phyloP scores from a whole-genome alignment of 139 green algal species.

The Zygnema cylindricum region DNA sequence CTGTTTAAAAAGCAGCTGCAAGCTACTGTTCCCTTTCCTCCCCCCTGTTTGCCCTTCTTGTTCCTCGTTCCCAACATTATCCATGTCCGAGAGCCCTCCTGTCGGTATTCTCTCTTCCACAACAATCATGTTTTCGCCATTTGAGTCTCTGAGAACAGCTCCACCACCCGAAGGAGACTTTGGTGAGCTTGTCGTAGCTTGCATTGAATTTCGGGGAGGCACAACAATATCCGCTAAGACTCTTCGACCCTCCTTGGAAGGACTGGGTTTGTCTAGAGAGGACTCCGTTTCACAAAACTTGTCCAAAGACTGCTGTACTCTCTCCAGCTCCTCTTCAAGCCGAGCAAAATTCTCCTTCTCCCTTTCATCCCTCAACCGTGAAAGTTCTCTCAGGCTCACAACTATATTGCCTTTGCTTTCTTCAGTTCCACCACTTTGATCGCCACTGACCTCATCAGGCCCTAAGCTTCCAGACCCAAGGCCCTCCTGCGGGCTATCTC shows the following conservation, averaged over 20 bases:
- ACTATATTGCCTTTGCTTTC: not conserved
- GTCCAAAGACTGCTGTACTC: conserved; percentile 43
- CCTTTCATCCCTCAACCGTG: conserved; percentile 28
- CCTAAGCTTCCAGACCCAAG: not conserved
- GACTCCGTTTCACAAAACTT: not conserved
- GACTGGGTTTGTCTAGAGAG: too few species aligned
- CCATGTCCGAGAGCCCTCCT: not conserved
- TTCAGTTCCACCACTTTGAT: not conserved
- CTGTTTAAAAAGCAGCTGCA: conserved; percentile 57
- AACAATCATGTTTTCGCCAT: not conserved
- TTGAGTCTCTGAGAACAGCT: not conserved
- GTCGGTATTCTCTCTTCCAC: not conserved
- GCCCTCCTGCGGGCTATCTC: not conserved
- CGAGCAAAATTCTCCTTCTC: not conserved
- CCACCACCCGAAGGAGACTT: not conserved
- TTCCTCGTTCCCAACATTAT: not conserved
- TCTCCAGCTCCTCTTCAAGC: conserved; percentile 37
- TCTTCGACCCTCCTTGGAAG: not conserved
- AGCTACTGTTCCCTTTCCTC: conserved; percentile 28
- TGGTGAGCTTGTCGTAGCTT: not conserved
- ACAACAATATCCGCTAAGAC: not conserved
- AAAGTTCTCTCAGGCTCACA: conserved; percentile 6
- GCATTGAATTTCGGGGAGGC: not conserved
- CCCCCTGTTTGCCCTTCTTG: not conserved
- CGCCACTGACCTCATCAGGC: not conserved